These are phyloP conservation scores for Naumovozyma castellii DNA, from an alignment of 805 yeast species.

Conservation along the genomic window DNA sequence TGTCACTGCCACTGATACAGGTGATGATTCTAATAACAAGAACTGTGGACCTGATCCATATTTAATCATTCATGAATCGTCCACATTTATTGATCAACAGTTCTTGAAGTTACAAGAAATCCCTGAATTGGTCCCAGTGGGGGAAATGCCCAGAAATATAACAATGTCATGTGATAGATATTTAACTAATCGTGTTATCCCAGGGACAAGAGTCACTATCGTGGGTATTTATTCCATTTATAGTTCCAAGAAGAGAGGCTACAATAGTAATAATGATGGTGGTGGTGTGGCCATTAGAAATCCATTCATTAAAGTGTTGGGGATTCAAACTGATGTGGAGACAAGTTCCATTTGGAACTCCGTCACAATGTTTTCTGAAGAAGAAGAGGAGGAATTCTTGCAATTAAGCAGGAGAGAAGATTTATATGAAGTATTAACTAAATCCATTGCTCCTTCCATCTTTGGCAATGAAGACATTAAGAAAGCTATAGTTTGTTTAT, in stretches of 20 bases:
- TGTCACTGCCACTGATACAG: conserved; percentile 8
- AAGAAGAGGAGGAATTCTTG: conserved; percentile 87
- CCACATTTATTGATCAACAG: conserved; percentile 92
- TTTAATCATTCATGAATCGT: conserved; percentile 85
- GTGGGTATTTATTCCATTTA: conserved; percentile 89
- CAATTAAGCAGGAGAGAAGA: conserved; percentile 74
- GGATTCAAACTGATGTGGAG: conserved; percentile 77
- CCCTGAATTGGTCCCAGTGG: conserved; percentile 98
- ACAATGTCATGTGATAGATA: conserved; percentile 80
- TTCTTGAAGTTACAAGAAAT: conserved; percentile 86
- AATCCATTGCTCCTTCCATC: conserved; percentile 92
- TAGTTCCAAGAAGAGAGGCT: conserved; percentile 53
- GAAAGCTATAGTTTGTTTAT: conserved; percentile 81
- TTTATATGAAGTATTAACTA: conserved; percentile 74
- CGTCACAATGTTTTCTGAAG: conserved; percentile 61
- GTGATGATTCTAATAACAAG: conserved; percentile 7
- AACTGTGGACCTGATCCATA: conserved; percentile 89
- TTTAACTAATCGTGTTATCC: conserved; percentile 81
- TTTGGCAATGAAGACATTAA: conserved; percentile 91
- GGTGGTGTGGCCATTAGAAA: conserved; percentile 74
- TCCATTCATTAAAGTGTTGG: conserved; percentile 81
- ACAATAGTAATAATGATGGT: conserved; percentile 34
- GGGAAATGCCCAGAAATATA: conserved; percentile 96
- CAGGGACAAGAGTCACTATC: conserved; percentile 89
- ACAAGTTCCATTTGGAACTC: conserved; percentile 47